phyloP scores from a whole-genome alignment of 164 flowering plant genomes.

The Berberis thunbergii region DNA sequence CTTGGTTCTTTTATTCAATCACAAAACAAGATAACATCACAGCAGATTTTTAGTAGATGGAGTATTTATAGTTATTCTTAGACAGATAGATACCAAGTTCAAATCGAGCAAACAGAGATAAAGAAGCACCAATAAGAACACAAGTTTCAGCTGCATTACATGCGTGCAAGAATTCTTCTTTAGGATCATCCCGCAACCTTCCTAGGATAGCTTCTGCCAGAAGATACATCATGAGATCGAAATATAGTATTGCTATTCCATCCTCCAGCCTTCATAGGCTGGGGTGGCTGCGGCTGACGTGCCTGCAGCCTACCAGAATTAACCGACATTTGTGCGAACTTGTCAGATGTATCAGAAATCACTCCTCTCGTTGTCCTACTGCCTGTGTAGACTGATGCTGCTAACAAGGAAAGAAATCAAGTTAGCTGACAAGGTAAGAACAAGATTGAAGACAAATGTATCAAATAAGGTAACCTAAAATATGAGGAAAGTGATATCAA shows the following conservation, averaged over 20 bases:
- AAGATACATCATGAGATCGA: constrained; percentile 39
- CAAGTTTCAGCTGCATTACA: too few relatives aligned
- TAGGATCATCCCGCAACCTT: constrained; percentile 43
- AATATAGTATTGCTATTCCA: constrained; percentile 19
- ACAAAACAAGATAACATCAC: too few relatives aligned
- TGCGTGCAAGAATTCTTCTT: background rate
- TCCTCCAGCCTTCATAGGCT: constrained; percentile 21
- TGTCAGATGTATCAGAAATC: constrained; percentile 42
- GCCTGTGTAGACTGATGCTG: constrained; percentile 31
- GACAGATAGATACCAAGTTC: too few relatives aligned
- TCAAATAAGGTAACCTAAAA: too few relatives aligned
- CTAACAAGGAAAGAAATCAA: background rate
- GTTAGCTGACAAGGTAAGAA: too few relatives aligned
- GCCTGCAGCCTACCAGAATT: constrained; percentile 17
- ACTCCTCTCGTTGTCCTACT: constrained; percentile 21
- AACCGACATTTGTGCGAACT: constrained; percentile 46
- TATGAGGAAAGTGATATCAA: too few relatives aligned
- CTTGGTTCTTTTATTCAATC: too few relatives aligned
- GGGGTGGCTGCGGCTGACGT: background rate
- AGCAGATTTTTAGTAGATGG: too few relatives aligned
- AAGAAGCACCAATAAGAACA: too few relatives aligned
- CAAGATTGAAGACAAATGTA: too few relatives aligned
- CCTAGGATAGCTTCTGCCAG: constrained; percentile 38
- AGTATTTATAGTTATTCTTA: too few relatives aligned
- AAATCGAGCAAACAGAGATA: too few relatives aligned